phyloP scores from a whole-genome alignment of 2,329 filamentous ascomycete genomes.

The Pseudogymnoascus sp. region DNA sequence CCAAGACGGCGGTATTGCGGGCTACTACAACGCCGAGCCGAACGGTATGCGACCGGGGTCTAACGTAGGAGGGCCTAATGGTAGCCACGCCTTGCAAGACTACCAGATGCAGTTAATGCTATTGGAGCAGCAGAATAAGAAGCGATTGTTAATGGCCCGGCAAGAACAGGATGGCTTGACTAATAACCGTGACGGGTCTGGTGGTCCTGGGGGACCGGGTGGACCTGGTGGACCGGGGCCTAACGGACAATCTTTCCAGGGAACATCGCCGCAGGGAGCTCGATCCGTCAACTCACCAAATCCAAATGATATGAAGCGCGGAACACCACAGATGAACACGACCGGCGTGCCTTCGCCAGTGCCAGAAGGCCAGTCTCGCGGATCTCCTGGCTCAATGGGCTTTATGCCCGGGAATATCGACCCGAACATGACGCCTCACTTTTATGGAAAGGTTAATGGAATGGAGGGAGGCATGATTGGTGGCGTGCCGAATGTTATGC shows the following conservation, averaged over 20 bases:
- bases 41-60: constrained; percentile 49
- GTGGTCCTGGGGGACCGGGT: constrained; percentile 44
- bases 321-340: constrained; percentile 63
- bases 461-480: constrained; percentile 42
- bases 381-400: constrained; percentile 53
- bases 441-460: constrained; percentile 45
- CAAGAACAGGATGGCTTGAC: constrained; percentile 62
- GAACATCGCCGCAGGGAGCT: constrained; percentile 59
- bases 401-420: constrained; percentile 58
- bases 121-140: constrained; percentile 82
- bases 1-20: constrained; percentile 50
- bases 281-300: constrained; percentile 67
- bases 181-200: constrained; percentile 36
- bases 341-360: constrained; percentile 62
- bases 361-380: constrained; percentile 60
- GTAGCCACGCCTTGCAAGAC: constrained; percentile 72
- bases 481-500: constrained; percentile 57
- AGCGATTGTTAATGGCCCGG: constrained; percentile 73
- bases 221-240: constrained; percentile 35
- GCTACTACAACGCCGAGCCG: constrained; percentile 54
- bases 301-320: constrained; percentile 69
- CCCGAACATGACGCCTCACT: constrained; percentile 49
- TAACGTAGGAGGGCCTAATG: constrained; percentile 26
- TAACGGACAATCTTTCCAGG: constrained; percentile 54
- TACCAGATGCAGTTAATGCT: constrained; percentile 88